Evolutionary conservation across 2,329 filamentous ascomycete species (phyloP).

Genomic region (Xylariaceae sp.): DNA sequence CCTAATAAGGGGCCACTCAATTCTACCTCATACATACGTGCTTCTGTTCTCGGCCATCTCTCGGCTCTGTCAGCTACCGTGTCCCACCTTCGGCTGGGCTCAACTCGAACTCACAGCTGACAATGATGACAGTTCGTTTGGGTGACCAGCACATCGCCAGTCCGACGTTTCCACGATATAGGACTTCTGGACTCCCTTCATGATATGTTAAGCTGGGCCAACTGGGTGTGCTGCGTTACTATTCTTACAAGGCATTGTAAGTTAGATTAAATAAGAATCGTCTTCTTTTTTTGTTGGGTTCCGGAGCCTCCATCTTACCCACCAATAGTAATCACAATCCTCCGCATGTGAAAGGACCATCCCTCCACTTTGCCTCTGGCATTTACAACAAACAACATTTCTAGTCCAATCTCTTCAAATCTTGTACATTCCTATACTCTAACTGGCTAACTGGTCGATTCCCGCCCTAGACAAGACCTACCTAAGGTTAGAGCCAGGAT

Average conservation of each 20-base stretch:
- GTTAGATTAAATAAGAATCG: background rate
- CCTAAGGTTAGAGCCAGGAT: too few species aligned
- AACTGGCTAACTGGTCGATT: constrained; percentile 14
- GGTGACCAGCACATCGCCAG: background rate
- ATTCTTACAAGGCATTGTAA: background rate
- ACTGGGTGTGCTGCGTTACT: background rate
- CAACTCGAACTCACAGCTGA: background rate
- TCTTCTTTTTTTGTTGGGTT: constrained; percentile 4
- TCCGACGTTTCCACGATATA: background rate
- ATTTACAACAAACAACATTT: constrained; percentile 11
- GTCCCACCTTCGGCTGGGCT: background rate
- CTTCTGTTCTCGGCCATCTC: too few species aligned
- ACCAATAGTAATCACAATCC: constrained; percentile 29
- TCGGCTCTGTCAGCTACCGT: constrained; percentile 18
- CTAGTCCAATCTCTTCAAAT: constrained; percentile 15
- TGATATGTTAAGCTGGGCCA: background rate
- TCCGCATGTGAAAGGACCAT: constrained; percentile 29
- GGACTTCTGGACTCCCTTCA: background rate
- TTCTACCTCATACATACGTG: background rate
- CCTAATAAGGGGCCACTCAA: constrained; percentile 5
- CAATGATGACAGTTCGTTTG: background rate
- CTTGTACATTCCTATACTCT: constrained; percentile 10
- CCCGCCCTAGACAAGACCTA: constrained; percentile 12
- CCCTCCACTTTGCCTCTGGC: constrained; percentile 15
- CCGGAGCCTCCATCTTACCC: constrained; percentile 8